These are phyloP conservation scores for Tetradesmus obliquus DNA, from an alignment of 139 green algal species.

Conservation along the genomic window DNA sequence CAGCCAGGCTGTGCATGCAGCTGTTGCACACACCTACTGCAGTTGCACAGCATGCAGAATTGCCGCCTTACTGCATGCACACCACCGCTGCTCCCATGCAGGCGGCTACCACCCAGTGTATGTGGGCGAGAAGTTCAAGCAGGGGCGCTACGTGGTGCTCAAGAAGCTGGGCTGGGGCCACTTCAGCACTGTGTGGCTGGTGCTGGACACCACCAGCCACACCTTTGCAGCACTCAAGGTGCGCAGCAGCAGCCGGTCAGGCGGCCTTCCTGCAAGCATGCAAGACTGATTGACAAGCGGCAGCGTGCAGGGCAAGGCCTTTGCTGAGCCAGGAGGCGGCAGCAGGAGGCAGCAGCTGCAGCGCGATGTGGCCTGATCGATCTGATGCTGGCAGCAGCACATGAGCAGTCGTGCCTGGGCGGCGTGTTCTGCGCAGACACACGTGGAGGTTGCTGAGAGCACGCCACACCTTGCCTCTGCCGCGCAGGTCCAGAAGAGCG, in stretches of 20 bases:
- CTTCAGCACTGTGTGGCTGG: constrained; percentile 99
- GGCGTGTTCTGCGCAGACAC: background rate
- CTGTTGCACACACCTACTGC: no score
- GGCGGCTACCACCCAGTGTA: constrained; percentile 96
- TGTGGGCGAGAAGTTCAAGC: constrained; percentile 91
- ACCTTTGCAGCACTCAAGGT: constrained; percentile 51
- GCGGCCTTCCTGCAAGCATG: background rate
- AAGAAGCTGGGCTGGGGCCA: constrained; percentile 99
- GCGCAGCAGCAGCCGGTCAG: background rate
- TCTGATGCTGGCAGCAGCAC: no score
- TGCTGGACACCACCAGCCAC: constrained; percentile 69
- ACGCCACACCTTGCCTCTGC: background rate
- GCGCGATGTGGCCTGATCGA: no score
- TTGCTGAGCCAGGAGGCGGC: background rate
- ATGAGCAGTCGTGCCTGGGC: no score
- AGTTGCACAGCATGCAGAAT: background rate
- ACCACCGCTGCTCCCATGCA: constrained; percentile 37
- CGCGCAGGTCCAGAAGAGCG: constrained; percentile 95
- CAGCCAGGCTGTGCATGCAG: background rate
- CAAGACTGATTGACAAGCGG: background rate
- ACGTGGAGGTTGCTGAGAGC: background rate
- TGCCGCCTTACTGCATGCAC: background rate
- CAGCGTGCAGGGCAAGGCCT: background rate
- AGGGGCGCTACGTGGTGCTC: constrained; percentile 91
- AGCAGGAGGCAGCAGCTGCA: background rate